Evolutionary conservation across 2,329 filamentous ascomycete genomes (phyloP), one percentile per base, ranked within the genome.

Genomic region (Moelleriella libera): DNA sequence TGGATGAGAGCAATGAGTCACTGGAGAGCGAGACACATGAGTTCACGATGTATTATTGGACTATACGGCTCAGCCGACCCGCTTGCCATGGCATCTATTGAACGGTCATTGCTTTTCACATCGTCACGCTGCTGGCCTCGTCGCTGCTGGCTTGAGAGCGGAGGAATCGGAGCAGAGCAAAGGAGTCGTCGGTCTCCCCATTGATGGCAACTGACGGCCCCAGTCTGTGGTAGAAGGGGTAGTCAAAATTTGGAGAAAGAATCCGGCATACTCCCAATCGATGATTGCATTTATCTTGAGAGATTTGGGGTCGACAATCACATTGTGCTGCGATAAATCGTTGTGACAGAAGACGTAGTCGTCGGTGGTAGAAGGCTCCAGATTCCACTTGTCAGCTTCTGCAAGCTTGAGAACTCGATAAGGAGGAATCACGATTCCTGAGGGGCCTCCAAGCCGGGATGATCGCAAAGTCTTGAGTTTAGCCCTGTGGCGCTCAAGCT

Each of bases 251-350:
- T 37, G 48, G 47, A n/a, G 63, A 51, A 51, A 67, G 55, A 60
- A 65, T 28, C 61, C 64, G 9, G 58, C 59, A 50, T 62, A 64
- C 48, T 68, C 64, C 64, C 63, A 68, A 45, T 66, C 64, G 14
- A 67, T 56, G 37, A 66, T 63, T 7, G 59, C 63, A 1, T 45
- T 50, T 9, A 67, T 61, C 42, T 62, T 59, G 40, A 64, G 48
- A 5, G 59, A 59, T 1, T 57, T 45, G 37, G 53, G 53, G 44
- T 57, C 48, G 30, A 58, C 55, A 32, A 58, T 55, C 45, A 58
- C 43, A 40, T 57, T 57, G 21, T 53, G 43, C 47, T 53, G 49
- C 5, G 53, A 54, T 34, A 56, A 45, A 34, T 58, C 56, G 46
- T 53, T 53, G 45, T 58, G 56, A 46, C 55, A 58, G 40, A 58